Evolutionary conservation across 192 early-diverging fungal species (phyloP).

Genomic region (Coemansia sp.): DNA sequence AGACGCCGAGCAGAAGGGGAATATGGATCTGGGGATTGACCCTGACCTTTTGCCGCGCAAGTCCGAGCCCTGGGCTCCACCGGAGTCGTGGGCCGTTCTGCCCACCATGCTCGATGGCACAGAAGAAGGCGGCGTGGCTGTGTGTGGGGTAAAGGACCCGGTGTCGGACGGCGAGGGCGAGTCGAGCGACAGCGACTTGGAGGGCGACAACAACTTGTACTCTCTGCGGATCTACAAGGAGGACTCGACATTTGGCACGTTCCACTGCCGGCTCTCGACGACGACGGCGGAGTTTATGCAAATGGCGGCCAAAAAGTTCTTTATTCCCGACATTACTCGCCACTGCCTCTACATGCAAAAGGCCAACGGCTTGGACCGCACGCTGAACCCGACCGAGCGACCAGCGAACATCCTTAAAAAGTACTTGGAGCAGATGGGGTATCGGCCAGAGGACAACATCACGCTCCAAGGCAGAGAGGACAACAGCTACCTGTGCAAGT

Average conservation of each 20-base stretch:
- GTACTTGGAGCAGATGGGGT: conserved; percentile 76
- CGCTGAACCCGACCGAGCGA: conserved; percentile 63
- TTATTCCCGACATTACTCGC: conserved; percentile 67
- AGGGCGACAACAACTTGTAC: conserved; percentile 49
- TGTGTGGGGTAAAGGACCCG: conserved; percentile 27
- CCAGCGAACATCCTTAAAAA: conserved; percentile 73
- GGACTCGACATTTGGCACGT: conserved; percentile 78
- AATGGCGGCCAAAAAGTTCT: conserved; percentile 77
- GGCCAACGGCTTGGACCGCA: conserved; percentile 64
- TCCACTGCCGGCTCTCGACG: conserved; percentile 66
- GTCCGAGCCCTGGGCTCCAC: conserved; percentile 61
- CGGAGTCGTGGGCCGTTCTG: conserved; percentile 73
- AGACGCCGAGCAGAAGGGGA: neutral
- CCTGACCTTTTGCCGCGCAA: conserved; percentile 25
- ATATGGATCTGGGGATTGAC: neutral
- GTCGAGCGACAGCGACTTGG: conserved; percentile 39
- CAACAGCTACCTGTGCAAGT: conserved; percentile 81
- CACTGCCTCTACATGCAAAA: conserved; percentile 49
- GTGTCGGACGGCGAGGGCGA: conserved; percentile 27
- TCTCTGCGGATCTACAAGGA: conserved; percentile 75
- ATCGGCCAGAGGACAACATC: conserved; percentile 71
- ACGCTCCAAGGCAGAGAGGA: conserved; percentile 80
- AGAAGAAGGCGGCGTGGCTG: conserved; percentile 28
- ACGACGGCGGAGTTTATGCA: conserved; percentile 73
- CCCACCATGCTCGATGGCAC: conserved; percentile 42